Conservation (phyloP, 2,329 filamentous ascomycete species). For the Aureobasidium namibiae region DNA sequence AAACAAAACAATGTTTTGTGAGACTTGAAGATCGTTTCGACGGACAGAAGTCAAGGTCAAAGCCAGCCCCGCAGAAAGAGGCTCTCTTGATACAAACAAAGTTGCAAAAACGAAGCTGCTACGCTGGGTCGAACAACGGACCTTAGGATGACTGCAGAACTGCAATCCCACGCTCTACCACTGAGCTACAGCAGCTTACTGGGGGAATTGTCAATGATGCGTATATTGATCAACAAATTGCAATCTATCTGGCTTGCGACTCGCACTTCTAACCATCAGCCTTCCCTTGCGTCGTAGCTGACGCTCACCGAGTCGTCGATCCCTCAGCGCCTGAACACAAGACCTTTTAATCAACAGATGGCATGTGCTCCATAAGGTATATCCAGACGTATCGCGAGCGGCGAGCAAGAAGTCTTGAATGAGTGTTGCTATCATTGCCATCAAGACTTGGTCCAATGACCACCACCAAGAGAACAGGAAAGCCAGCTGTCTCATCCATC, state of each 20-base stretch:
- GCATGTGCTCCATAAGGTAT: too few relatives aligned
- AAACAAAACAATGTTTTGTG: neutral
- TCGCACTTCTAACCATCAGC: too few relatives aligned
- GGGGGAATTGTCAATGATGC: neutral
- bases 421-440: too few relatives aligned
- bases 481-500: neutral
- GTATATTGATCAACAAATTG: neutral
- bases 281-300: too few relatives aligned
- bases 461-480: too few relatives aligned
- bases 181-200: conserved; percentile 13
- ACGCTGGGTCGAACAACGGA: conserved; percentile 13
- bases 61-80: neutral
- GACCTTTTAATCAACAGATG: too few relatives aligned
- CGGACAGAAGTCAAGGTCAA: neutral
- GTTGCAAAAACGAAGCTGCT: conserved; percentile 8
- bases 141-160: conserved; percentile 12
- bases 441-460: too few relatives aligned
- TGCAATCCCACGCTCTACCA: conserved; percentile 14
- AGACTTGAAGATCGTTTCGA: neutral
- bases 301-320: too few relatives aligned
- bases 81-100: neutral
- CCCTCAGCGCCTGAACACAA: too few relatives aligned
- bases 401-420: too few relatives aligned
- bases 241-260: neutral
- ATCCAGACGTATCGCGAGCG: too few relatives aligned